Conservation (phyloP, 352 stramenopile genomes). For the Globisporangium carolinianum region DNA sequence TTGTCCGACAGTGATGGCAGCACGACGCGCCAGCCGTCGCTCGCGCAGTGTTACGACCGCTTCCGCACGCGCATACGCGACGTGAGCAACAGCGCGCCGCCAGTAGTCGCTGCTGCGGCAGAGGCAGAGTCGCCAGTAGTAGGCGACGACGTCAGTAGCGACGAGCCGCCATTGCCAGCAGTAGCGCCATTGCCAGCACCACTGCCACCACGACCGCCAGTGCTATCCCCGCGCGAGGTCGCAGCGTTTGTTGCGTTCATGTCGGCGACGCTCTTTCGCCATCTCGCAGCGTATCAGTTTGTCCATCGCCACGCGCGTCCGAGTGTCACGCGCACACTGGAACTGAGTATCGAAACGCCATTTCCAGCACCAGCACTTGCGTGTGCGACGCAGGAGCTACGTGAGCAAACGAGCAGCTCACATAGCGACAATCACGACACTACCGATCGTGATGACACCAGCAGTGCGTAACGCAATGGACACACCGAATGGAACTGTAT, state of each 20-base stretch:
- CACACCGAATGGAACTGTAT: too few relatives aligned
- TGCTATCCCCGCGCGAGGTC: slow-evolving; percentile 34
- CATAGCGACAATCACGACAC: too few relatives aligned
- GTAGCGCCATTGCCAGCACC: background rate
- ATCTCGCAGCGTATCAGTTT: slow-evolving; percentile 57
- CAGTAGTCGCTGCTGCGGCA: background rate
- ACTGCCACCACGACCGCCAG: slow-evolving; percentile 1
- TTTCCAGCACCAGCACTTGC: slow-evolving; percentile 30
- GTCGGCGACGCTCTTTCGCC: slow-evolving; percentile 58
- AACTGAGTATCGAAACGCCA: slow-evolving; percentile 42
- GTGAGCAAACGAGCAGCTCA: too few relatives aligned
- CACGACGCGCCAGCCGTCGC: slow-evolving; percentile 13
- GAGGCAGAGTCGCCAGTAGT: background rate
- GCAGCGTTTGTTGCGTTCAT: slow-evolving; percentile 60
- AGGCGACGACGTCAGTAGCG: background rate
- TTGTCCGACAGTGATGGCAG: background rate
- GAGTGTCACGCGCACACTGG: slow-evolving; percentile 20
- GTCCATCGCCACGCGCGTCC: slow-evolving; percentile 28
- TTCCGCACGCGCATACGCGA: slow-evolving; percentile 26
- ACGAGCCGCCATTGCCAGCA: background rate
- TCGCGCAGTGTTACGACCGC: slow-evolving; percentile 31
- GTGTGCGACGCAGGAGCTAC: background rate
- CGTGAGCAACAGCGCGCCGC: slow-evolving; percentile 7
- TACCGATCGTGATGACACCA: too few relatives aligned
- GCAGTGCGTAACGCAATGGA: too few relatives aligned